Base-by-base conservation (phyloP, 768 basidiomycete species). In the Termitomyces sp. region DNA sequence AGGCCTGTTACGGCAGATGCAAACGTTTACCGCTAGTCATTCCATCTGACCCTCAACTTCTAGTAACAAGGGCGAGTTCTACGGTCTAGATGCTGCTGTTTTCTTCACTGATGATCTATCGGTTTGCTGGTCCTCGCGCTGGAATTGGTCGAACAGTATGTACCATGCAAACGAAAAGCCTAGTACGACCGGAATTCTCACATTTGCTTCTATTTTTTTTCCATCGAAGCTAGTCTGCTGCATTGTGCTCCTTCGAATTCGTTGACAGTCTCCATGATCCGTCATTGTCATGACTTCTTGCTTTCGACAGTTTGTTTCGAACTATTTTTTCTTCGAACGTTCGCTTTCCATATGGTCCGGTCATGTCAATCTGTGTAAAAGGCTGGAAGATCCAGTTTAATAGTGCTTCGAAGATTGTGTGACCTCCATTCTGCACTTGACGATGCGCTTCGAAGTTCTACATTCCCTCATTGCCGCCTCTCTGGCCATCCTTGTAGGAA, bases 271-370 rank as follows among this genome's bases (percentile, higher is more conserved):
- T 53, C 51, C 8, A 22, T 53, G 22, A 42, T 45, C 36, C 13
- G 26, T 30, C 20, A 30, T 14, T 12, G 5, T 24, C 27, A 20
- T 10, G 40, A 16, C 34, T 56, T 26, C 54, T 43, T 56, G 13
- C 14, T 4, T n/a, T 33, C 12, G 32, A 22, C 30, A 49, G 48
- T 20, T 14, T 43, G 47, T 26, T 27, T 27, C 49, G 16, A 14
- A 18, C 32, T 39, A n/a, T 55, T 47, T 20, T n/a, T 39, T 5
- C 8, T 37, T 40, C 44, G 45, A 58, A 58, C 57, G 57, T 53
- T 52, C 44, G 36, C 22, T 12, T 16, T 8, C 57, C 57, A 58
- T 53, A 53, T 58, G 57, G 44, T 50, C 20, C 22, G 14, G n/a
- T 39, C 22, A 3, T 10, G 14, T 20, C 33, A 34, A 46, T 36